Evolutionary conservation across 345 rosid genomes (phyloP), one percentile per base, ranked within the genome.

Genomic region (Physaria fendleri): DNA sequence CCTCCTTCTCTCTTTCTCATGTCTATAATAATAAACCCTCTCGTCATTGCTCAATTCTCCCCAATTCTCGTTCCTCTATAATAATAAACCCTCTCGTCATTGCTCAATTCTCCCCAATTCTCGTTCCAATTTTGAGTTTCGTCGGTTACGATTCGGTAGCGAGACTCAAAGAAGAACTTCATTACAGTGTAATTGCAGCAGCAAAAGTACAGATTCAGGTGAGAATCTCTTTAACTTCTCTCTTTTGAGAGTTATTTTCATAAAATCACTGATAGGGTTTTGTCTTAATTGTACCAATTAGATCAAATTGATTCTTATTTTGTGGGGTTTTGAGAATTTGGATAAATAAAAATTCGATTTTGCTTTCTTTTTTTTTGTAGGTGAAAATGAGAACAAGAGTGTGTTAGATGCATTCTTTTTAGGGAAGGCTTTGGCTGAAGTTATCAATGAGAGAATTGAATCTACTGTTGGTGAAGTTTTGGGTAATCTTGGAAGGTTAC

Each of bases 391-490:
- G 14, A 85, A 84, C 71, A 78, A 54, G 51, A 74, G 17, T 62
- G 79, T 88, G 28, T 57, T 92, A 61, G 96, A 92, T 77, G 98
- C 96, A 0, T 92, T 92, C 74, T 92, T 88, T 82, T 68, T 92
- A 76, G 96, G 98, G 10, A 92, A 85, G 71, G 98, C 95, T 73
- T 45, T 92, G 38, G 98, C 90, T 14, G 98, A 92, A 57, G 88
- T 91, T 1, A 64, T 92, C 43, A 88, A 73, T 16, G 96, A 92
- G 80, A 77, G 95, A 10, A 24, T 92, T 20, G 96, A 82, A 74
- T 81, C 96, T 2, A 77, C 90, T 2, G 74, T 85, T 35, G 98
- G 96, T 43, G 98, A 92, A 76, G 68, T 92, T 52, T 71, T 92
- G 66, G 60, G 98, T 68, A 63, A 68, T 2, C 52, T 88, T 14